phyloP scores from a whole-genome alignment of 441 rosid species.

The Erysimum cheiri region DNA sequence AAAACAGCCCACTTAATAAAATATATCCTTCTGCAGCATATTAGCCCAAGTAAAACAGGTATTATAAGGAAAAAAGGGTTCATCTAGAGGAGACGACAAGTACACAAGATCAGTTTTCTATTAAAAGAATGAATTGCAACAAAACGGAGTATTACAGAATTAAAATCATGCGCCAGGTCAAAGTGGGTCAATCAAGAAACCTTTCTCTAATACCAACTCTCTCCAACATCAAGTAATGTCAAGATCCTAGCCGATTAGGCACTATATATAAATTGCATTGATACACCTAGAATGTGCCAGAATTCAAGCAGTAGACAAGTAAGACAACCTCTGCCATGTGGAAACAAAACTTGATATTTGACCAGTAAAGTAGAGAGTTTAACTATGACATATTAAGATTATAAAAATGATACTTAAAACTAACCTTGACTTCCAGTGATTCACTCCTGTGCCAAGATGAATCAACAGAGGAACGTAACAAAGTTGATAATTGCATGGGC shows the following conservation, averaged over 20 bases:
- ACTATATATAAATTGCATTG: not conserved
- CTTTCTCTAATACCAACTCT: constrained; percentile 10
- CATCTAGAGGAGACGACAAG: constrained; percentile 5
- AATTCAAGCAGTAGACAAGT: constrained; percentile 14
- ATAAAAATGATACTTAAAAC: constrained; percentile 36
- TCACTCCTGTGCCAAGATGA: constrained; percentile 81
- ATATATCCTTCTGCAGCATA: constrained; percentile 21
- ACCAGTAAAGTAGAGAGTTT: constrained; percentile 24
- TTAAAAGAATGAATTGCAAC: not conserved
- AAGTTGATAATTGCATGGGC: constrained; percentile 64
- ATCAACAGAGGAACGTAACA: constrained; percentile 77
- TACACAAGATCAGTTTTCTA: constrained; percentile 3
- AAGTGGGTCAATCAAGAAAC: constrained; percentile 14
- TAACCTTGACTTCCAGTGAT: constrained; percentile 82
- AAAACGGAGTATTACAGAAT: not conserved
- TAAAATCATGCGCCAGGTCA: constrained; percentile 13
- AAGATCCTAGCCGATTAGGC: constrained; percentile 17
- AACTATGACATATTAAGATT: constrained; percentile 29
- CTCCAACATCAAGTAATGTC: constrained; percentile 15
- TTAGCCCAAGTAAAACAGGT: constrained; percentile 21
- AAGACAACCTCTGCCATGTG: constrained; percentile 10
- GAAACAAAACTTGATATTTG: constrained; percentile 20
- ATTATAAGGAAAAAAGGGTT: not conserved
- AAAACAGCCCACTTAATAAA: constrained; percentile 22
- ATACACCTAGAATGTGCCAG: constrained; percentile 19